These are phyloP conservation scores for Eleusine indica DNA, from an alignment of 176 grass and related monocot genomes.

Conservation along the genomic window DNA sequence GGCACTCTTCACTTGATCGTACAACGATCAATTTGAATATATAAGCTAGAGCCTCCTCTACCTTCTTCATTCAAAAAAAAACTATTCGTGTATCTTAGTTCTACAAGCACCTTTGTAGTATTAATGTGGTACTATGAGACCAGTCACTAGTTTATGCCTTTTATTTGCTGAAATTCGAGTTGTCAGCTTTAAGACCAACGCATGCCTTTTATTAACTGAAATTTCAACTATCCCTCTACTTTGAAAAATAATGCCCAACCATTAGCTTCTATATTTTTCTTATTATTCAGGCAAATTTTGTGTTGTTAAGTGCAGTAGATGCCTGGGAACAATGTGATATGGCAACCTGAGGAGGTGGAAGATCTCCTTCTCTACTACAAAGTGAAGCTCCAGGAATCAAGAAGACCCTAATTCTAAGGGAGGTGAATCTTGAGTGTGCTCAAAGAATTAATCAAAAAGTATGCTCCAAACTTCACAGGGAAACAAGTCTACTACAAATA, in stretches of 20 bases:
- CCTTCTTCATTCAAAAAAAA: no score
- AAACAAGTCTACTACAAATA: conserved; percentile 4
- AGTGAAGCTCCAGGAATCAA: neutral
- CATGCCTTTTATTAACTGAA: neutral
- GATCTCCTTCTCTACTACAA: neutral
- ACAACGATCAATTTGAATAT: no score
- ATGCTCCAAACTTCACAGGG: neutral
- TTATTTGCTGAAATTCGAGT: neutral
- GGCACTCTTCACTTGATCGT: no score
- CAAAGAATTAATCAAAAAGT: neutral
- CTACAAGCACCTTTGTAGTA: neutral
- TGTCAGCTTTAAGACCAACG: neutral
- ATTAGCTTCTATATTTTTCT: neutral
- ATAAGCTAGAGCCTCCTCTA: no score
- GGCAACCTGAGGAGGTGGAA: conserved; percentile 12
- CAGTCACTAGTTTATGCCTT: neutral
- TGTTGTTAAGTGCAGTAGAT: neutral
- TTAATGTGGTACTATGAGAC: neutral
- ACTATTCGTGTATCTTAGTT: neutral
- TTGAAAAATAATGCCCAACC: neutral
- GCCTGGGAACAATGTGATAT: conserved; percentile 1
- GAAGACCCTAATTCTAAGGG: neutral
- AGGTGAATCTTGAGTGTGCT: neutral
- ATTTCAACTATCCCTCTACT: neutral
- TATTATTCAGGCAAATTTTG: neutral